Evolutionary conservation across 225 moss, liverwort and hornwort genomes (phyloP).

Genomic region (Climacium dendroides): DNA sequence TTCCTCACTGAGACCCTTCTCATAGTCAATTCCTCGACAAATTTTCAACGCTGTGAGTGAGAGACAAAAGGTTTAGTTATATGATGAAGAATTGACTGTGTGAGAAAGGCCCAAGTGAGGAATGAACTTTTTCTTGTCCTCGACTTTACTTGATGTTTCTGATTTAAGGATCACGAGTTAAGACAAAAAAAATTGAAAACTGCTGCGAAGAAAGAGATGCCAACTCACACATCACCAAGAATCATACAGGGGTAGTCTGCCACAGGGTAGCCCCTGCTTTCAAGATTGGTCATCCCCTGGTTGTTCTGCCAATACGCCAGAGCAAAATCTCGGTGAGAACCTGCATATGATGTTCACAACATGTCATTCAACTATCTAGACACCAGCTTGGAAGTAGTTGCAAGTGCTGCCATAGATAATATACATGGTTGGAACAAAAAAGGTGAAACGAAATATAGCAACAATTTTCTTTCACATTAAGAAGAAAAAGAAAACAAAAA

Average conservation of each 20-base stretch:
- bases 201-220: neutral
- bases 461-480: too few species aligned
- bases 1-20: too few species aligned
- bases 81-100: neutral
- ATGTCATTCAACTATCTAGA: neutral
- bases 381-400: neutral
- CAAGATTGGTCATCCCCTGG: conserved; percentile 37
- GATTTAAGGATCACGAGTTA: neutral
- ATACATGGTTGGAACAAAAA: neutral
- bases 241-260: conserved; percentile 20
- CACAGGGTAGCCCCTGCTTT: conserved; percentile 35
- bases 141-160: neutral
- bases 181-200: neutral
- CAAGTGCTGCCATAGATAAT: neutral
- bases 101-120: neutral
- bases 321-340: conserved; percentile 56
- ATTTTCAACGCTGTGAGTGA: too few species aligned
- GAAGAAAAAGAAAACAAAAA: neutral
- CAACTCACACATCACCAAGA: conserved; percentile 43
- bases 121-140: neutral
- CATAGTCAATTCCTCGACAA: too few species aligned
- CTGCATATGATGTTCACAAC: conserved; percentile 1
- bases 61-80: too few species aligned
- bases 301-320: conserved; percentile 60
- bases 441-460: neutral